phyloP scores from a whole-genome alignment of 768 basidiomycete genomes.

The Cubamyces sp. region DNA sequence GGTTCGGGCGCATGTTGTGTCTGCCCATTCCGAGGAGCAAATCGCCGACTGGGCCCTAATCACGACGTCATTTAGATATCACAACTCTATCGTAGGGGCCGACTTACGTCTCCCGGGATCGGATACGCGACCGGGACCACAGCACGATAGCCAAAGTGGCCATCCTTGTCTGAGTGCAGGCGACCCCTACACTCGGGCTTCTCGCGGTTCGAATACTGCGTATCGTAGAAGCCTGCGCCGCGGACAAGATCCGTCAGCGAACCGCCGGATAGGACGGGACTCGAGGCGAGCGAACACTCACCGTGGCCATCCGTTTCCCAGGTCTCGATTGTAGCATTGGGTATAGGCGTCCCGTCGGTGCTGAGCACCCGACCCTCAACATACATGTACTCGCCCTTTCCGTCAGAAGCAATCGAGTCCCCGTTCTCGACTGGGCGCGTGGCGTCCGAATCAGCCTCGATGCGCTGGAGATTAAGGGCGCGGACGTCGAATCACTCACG shows the following conservation, averaged over 20 bases:
- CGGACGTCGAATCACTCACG: conserved; percentile 44
- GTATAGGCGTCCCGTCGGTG: conserved; percentile 66
- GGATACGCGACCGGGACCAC: conserved; percentile 73
- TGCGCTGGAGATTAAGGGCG: conserved; percentile 6
- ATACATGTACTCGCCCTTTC: conserved; percentile 83
- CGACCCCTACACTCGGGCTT: conserved; percentile 77
- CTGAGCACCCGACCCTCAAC: conserved; percentile 70
- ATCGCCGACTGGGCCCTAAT: conserved; percentile 71
- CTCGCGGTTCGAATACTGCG: conserved; percentile 57
- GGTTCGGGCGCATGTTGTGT: conserved; percentile 80
- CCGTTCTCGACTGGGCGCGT: conserved; percentile 58
- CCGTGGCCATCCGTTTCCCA: conserved; percentile 80
- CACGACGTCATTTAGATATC: conserved; percentile 22
- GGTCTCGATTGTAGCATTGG: conserved; percentile 73
- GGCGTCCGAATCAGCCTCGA: conserved; percentile 14
- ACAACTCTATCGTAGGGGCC: not conserved
- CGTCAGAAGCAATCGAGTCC: conserved; percentile 83
- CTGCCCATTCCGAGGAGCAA: conserved; percentile 59
- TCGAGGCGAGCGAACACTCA: conserved; percentile 30
- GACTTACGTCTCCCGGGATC: conserved; percentile 68
- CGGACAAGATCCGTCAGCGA: conserved; percentile 20
- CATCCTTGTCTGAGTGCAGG: conserved; percentile 59
- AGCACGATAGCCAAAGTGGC: conserved; percentile 71
- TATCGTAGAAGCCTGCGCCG: conserved; percentile 41
- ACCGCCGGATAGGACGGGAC: not conserved